Evolutionary conservation across 495 filamentous ascomycete genomes (phyloP).

Genomic region (Lophiostoma macrostomum): DNA sequence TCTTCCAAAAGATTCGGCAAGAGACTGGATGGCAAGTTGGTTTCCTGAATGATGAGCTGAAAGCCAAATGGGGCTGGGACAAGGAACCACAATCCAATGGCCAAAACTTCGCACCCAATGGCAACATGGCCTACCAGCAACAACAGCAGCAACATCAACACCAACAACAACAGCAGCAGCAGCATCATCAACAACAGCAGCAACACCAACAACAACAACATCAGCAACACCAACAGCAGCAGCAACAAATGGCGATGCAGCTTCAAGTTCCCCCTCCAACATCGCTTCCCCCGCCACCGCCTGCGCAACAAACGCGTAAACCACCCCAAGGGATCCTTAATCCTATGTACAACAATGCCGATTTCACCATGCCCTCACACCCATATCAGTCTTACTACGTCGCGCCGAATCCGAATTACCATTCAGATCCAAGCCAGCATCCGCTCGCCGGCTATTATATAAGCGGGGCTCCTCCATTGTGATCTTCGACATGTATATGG

Average conservation of each 20-base stretch:
- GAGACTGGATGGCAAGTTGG: slow-evolving; percentile 76
- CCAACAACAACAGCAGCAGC: no score
- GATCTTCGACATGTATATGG: no score
- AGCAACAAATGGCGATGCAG: slow-evolving; percentile 3
- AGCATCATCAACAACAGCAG: no score
- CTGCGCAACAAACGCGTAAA: slow-evolving; percentile 10
- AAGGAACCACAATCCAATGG: slow-evolving; percentile 32
- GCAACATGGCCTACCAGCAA: slow-evolving; percentile 10
- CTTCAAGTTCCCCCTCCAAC: slow-evolving; percentile 11
- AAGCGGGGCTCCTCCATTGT: no score
- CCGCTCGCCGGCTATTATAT: no score
- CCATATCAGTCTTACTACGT: slow-evolving; percentile 64
- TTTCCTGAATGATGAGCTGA: slow-evolving; percentile 65
- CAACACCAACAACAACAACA: no score
- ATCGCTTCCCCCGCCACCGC: slow-evolving; percentile 8
- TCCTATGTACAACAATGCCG: slow-evolving; percentile 62
- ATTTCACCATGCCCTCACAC: slow-evolving; percentile 70
- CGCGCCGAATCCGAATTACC: slow-evolving; percentile 34
- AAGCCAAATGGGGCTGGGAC: slow-evolving; percentile 75
- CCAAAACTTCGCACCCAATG: background rate
- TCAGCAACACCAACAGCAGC: slow-evolving; percentile 20
- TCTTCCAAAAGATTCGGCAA: slow-evolving; percentile 69
- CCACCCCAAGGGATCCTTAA: slow-evolving; percentile 52
- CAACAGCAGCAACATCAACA: slow-evolving; percentile 27
- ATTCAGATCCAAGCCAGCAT: no score